A percentile compares a stretch with the other conserved stretches of the same genome.
These are phyloP conservation scores for Stenogyne calaminthoides DNA, from an alignment of 305 asterid genomes.

Conservation along the genomic window DNA sequence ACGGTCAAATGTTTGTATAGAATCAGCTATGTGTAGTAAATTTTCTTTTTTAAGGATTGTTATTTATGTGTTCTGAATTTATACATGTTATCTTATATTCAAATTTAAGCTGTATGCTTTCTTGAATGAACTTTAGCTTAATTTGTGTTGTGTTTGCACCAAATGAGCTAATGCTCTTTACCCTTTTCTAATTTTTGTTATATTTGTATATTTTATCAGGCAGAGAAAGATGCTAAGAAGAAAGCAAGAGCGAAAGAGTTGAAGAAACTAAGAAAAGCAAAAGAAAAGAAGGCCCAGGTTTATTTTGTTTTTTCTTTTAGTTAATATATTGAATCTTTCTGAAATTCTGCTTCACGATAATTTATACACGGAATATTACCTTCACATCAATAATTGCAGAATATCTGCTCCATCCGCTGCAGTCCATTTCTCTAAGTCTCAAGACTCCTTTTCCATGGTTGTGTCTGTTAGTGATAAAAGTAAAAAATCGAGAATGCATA, in stretches of 20 bases:
- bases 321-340: neutral
- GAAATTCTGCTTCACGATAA: neutral
- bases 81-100: neutral
- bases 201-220: slow-evolving; percentile 46
- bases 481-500: neutral
- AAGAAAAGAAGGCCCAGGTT: slow-evolving; percentile 92
- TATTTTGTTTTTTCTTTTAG: slow-evolving; percentile 20
- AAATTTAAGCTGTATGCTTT: neutral
- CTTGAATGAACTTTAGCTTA: neutral
- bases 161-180: neutral
- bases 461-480: neutral
- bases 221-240: slow-evolving; percentile 92
- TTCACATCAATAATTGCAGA: slow-evolving; percentile 1
- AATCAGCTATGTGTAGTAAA: too few relatives aligned
- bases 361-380: neutral
- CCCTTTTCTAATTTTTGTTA: neutral
- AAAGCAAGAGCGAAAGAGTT: slow-evolving; percentile 91
- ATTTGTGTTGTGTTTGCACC: neutral
- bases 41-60: neutral
- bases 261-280: slow-evolving; percentile 81
- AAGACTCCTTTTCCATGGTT: neutral
- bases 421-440: neutral
- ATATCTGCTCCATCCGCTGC: neutral
- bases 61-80: too few relatives aligned
- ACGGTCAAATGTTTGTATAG: too few relatives aligned